phyloP scores from a whole-genome alignment of 2,329 filamentous ascomycete genomes.

The Verticillium nonalfalfae region DNA sequence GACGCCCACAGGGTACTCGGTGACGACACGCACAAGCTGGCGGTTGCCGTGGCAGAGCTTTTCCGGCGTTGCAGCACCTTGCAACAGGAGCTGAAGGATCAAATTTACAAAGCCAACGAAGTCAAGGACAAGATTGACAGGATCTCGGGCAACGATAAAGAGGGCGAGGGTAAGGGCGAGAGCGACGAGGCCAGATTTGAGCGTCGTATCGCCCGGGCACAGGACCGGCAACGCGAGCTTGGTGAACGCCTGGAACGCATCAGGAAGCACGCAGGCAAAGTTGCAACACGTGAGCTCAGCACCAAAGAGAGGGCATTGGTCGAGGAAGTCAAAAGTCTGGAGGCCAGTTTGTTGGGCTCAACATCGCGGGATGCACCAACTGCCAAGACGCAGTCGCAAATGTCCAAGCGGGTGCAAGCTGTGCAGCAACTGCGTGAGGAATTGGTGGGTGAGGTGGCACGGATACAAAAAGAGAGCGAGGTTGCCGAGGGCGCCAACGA shows the following conservation, averaged over 20 bases:
- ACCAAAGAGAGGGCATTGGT: conserved; percentile 38
- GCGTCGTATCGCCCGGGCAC: conserved; percentile 47
- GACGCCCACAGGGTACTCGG: conserved; percentile 67
- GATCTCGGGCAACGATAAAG: conserved; percentile 53
- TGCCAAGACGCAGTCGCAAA: conserved; percentile 28
- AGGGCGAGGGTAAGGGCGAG: conserved; percentile 40
- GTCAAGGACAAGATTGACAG: conserved; percentile 61
- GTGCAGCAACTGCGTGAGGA: conserved; percentile 47
- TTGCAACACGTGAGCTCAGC: conserved; percentile 33
- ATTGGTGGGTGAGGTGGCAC: conserved; percentile 43
- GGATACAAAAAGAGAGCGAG: conserved; percentile 24
- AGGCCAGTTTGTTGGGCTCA: conserved; percentile 37
- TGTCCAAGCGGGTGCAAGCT: conserved; percentile 52
- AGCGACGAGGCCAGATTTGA: conserved; percentile 52
- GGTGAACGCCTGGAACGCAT: conserved; percentile 54
- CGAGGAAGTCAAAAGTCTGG: conserved; percentile 46
- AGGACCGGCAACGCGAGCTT: conserved; percentile 50
- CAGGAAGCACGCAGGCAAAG: conserved; percentile 34
- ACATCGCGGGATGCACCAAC: conserved; percentile 1
- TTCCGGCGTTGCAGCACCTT: conserved; percentile 66
- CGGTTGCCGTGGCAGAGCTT: conserved; percentile 64
- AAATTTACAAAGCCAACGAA: conserved; percentile 60
- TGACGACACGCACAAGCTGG: conserved; percentile 62
- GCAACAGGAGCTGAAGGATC: conserved; percentile 59
- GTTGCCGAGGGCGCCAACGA: conserved; percentile 12